A percentile compares a stretch with the other conserved stretches of the same genome.
These are phyloP conservation scores for Aureobasidium sp. DNA, from an alignment of 2,329 filamentous ascomycete species.

Conservation along the genomic window DNA sequence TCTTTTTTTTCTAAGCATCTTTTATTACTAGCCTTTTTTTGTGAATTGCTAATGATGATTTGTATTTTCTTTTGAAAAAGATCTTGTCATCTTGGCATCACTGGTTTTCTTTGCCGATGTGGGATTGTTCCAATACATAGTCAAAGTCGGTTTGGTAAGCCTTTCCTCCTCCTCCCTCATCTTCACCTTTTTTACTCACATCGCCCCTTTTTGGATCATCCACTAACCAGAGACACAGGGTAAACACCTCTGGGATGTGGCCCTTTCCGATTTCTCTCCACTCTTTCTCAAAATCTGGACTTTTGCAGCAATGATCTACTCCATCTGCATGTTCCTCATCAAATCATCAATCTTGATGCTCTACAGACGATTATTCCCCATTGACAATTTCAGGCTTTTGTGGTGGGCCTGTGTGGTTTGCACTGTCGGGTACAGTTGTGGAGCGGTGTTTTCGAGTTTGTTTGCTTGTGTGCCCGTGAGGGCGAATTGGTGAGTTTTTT, in stretches of 20 bases:
- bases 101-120: background rate
- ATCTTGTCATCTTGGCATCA: background rate
- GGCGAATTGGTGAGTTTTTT: slow-evolving; percentile 4
- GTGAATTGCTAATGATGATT: background rate
- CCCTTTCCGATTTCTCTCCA: background rate
- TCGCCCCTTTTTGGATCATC: too few species aligned
- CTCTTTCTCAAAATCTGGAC: slow-evolving; percentile 1
- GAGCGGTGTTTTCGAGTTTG: slow-evolving; percentile 3
- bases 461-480: slow-evolving; percentile 12
- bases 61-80: too few species aligned
- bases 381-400: slow-evolving; percentile 3
- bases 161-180: background rate
- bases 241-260: slow-evolving; percentile 13
- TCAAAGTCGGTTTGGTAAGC: slow-evolving; percentile 5
- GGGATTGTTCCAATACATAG: slow-evolving; percentile 1
- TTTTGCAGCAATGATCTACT: slow-evolving; percentile 10
- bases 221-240: too few species aligned
- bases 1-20: background rate
- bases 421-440: slow-evolving; percentile 5
- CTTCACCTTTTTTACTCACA: background rate
- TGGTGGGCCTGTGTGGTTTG: slow-evolving; percentile 10
- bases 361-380: slow-evolving; percentile 9
- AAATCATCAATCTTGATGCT: slow-evolving; percentile 14
- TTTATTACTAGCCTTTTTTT: too few species aligned
- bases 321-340: slow-evolving; percentile 21